Percentiles rank a stretch among this genome's conserved stretches.
Conservation (phyloP, 805 yeast genomes). For the Zygotorulaspora chibaensis region DNA sequence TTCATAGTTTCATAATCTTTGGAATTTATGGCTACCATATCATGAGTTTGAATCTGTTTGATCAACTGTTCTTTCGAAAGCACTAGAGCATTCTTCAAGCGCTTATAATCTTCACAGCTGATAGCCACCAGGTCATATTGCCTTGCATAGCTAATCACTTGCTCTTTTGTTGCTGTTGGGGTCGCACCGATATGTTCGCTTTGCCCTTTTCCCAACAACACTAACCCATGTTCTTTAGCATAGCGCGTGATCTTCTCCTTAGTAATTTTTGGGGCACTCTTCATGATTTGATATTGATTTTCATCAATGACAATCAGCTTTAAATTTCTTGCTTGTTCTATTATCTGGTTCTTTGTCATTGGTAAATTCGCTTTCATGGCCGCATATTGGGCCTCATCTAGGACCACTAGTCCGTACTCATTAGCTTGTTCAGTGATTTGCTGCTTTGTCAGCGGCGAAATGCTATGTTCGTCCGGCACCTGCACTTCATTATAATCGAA, state of each 20-base stretch:
- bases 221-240: slow-evolving; percentile 16
- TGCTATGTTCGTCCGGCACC: no score
- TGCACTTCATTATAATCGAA: background rate
- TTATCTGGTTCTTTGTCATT: slow-evolving; percentile 19
- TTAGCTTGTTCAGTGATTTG: slow-evolving; percentile 8
- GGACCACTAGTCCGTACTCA: slow-evolving; percentile 21
- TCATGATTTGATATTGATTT: slow-evolving; percentile 25
- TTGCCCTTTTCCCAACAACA: slow-evolving; percentile 37
- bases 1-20: background rate
- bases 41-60: background rate
- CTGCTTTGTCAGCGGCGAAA: no score
- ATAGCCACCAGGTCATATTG: slow-evolving; percentile 36
- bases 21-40: background rate
- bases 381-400: slow-evolving; percentile 36
- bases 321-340: slow-evolving; percentile 27
- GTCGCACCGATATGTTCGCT: slow-evolving; percentile 29
- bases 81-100: slow-evolving; percentile 15
- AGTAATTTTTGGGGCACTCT: slow-evolving; percentile 9
- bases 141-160: slow-evolving; percentile 6
- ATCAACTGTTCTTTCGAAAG: background rate
- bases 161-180: slow-evolving; percentile 27
- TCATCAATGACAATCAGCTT: slow-evolving; percentile 26
- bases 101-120: slow-evolving; percentile 34
- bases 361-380: slow-evolving; percentile 30
- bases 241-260: slow-evolving; percentile 11